phyloP scores from a whole-genome alignment of 257 asterid species.

The Nicotiana knightiana region DNA sequence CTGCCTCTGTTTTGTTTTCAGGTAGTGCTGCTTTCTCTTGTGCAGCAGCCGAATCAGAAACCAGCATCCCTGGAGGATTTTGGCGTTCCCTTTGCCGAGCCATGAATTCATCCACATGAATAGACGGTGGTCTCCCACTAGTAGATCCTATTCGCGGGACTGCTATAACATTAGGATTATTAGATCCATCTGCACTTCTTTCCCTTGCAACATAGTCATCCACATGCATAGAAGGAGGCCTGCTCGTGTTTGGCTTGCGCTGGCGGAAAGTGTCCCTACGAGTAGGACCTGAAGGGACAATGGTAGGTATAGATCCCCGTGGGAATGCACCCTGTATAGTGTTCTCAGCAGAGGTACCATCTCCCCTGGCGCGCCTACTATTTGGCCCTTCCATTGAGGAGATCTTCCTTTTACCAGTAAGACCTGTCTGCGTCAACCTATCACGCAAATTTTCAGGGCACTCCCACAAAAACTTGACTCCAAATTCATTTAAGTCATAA shows the following conservation, averaged over 20 bases:
- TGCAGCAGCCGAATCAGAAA: slow-evolving; percentile 40
- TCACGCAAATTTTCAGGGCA: slow-evolving; percentile 89
- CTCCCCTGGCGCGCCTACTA: slow-evolving; percentile 71
- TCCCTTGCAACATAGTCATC: slow-evolving; percentile 97
- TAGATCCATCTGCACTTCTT: slow-evolving; percentile 73
- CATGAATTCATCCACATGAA: slow-evolving; percentile 95
- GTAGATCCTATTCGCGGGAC: slow-evolving; percentile 68
- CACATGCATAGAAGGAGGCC: slow-evolving; percentile 99
- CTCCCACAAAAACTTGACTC: slow-evolving; percentile 73
- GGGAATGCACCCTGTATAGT: slow-evolving; percentile 54
- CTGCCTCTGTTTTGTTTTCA: slow-evolving; percentile 45
- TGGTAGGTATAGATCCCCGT: slow-evolving; percentile 54
- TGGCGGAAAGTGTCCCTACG: slow-evolving; percentile 91
- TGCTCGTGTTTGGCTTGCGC: slow-evolving; percentile 97
- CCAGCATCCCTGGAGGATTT: slow-evolving; percentile 35
- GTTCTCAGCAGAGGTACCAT: slow-evolving; percentile 45
- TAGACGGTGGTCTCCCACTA: slow-evolving; percentile 89
- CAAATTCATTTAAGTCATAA: slow-evolving; percentile 43
- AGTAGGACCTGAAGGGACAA: slow-evolving; percentile 62
- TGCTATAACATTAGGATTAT: slow-evolving; percentile 68
- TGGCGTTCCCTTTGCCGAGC: slow-evolving; percentile 97
- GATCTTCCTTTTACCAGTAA: slow-evolving; percentile 57
- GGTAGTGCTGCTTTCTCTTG: slow-evolving; percentile 41
- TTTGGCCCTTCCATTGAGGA: slow-evolving; percentile 62
- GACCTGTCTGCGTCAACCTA: slow-evolving; percentile 59